Percentiles rank a stretch among this genome's conserved stretches.
These are phyloP conservation scores for Protoeuglena noctilucae DNA, from an alignment of 139 green algal species.

Conservation along the genomic window DNA sequence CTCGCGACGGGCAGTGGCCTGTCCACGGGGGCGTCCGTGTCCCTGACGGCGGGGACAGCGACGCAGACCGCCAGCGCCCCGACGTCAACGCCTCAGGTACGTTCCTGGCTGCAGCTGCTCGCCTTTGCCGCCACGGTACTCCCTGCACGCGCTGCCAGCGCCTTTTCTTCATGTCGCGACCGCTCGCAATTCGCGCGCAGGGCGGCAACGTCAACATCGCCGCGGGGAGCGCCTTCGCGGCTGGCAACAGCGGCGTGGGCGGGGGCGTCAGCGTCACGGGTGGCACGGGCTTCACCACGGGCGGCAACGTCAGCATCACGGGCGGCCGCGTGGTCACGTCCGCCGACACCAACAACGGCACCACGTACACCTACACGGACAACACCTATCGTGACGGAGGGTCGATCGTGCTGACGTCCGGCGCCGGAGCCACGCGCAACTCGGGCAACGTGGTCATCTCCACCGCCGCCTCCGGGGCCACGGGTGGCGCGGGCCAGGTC, in stretches of 20 bases:
- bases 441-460: neutral
- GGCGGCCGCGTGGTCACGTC: neutral
- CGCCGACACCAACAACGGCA: neutral
- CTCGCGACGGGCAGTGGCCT: neutral
- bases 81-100: neutral
- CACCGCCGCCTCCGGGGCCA: neutral
- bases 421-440: neutral
- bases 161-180: too few relatives aligned
- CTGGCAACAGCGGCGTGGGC: neutral
- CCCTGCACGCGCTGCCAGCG: too few relatives aligned
- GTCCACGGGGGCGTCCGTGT: slow-evolving; percentile 1
- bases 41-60: neutral
- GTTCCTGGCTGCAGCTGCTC: too few relatives aligned
- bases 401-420: neutral
- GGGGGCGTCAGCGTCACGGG: neutral
- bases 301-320: slow-evolving; percentile 3
- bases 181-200: neutral
- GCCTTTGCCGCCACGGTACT: too few relatives aligned
- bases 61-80: neutral
- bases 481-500: slow-evolving; percentile 2
- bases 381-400: neutral
- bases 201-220: neutral
- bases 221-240: too few relatives aligned
- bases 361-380: neutral
- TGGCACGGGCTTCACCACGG: neutral